Percentiles rank a stretch among this genome's conserved stretches.
Evolutionary conservation across 1,139 yeast genomes (phyloP).

Genomic region (Pichia sp.): DNA sequence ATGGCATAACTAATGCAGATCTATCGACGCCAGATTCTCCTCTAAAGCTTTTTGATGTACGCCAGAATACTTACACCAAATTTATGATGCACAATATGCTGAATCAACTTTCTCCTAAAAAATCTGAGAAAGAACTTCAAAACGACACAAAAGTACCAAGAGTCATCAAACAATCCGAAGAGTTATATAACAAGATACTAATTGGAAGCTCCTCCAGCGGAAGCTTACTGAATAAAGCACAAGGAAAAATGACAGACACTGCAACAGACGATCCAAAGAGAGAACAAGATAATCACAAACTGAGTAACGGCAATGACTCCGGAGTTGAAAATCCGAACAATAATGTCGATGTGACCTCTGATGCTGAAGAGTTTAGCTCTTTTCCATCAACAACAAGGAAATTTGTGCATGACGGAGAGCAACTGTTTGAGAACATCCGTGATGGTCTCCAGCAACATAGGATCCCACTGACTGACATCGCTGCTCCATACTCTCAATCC

Average conservation of each 20-base stretch:
- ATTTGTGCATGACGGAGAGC: constrained; percentile 23
- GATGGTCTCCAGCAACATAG: constrained; percentile 11
- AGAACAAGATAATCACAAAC: not conserved
- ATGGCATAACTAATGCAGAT: constrained; percentile 14
- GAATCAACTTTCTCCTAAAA: constrained; percentile 14
- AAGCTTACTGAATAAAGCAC: not conserved
- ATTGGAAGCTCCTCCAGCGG: constrained; percentile 12
- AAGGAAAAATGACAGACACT: not conserved
- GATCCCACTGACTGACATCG: constrained; percentile 6
- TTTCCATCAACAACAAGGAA: constrained; percentile 22
- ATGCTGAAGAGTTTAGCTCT: constrained; percentile 26
- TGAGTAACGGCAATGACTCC: constrained; percentile 5
- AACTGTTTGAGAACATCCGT: constrained; percentile 25
- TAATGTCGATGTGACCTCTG: constrained; percentile 25
- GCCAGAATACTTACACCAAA: constrained; percentile 29
- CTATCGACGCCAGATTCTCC: constrained; percentile 27
- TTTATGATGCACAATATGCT: constrained; percentile 26
- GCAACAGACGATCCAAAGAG: not conserved
- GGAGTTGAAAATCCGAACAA: constrained; percentile 15
- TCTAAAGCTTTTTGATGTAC: constrained; percentile 27
- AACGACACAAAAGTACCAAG: constrained; percentile 1
- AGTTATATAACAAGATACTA: constrained; percentile 14
- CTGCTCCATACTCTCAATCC: constrained; percentile 15
- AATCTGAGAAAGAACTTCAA: not conserved
- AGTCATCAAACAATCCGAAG: constrained; percentile 13